These are phyloP conservation scores for Psilocybe subaeruginosa DNA, from an alignment of 768 basidiomycete genomes.

Conservation along the genomic window DNA sequence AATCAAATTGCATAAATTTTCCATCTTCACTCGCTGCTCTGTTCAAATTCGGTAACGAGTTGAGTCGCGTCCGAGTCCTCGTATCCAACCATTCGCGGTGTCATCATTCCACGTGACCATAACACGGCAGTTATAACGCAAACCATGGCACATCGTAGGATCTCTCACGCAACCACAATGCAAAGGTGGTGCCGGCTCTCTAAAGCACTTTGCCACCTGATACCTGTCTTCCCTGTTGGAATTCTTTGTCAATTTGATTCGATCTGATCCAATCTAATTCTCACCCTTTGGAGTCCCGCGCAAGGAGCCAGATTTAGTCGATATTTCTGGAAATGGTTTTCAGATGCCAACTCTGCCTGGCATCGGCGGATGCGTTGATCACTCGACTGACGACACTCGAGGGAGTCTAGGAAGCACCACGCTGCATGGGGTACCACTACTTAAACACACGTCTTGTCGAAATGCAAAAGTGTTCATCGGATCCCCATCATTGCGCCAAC, in stretches of 20 bases:
- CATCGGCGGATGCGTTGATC: background rate
- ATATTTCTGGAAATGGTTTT: background rate
- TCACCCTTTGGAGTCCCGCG: background rate
- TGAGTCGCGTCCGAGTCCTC: too few relatives aligned
- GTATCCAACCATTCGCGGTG: too few relatives aligned
- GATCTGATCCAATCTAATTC: background rate
- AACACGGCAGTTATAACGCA: too few relatives aligned
- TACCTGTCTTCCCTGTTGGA: background rate
- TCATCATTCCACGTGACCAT: too few relatives aligned
- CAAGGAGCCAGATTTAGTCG: background rate
- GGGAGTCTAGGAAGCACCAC: background rate
- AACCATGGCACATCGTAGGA: too few relatives aligned
- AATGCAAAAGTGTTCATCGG: background rate
- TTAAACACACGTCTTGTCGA: slow-evolving; percentile 1
- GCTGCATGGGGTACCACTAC: background rate
- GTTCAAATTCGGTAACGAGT: too few relatives aligned
- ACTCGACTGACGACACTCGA: background rate
- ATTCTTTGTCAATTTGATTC: background rate
- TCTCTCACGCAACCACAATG: too few relatives aligned
- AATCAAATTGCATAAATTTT: too few relatives aligned
- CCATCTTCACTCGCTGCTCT: too few relatives aligned
- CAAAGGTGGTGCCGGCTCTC: too few relatives aligned
- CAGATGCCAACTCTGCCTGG: background rate
- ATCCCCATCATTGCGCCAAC: background rate
- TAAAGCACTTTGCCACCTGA: background rate